Conservation (phyloP, 139 green algal species). For the Picochlorum sp. region DNA sequence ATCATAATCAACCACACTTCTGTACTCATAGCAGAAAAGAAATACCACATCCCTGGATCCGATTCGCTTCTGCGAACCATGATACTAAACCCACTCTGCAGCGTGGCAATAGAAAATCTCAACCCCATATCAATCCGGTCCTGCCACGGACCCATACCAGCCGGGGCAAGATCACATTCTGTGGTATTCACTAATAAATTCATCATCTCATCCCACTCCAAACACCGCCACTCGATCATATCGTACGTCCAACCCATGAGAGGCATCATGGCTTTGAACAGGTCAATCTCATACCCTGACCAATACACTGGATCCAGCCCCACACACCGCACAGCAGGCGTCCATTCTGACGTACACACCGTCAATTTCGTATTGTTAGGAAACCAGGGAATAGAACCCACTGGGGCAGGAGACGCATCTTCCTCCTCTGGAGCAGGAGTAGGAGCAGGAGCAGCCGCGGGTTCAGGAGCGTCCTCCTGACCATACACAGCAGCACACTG, state of each 20-base stretch:
- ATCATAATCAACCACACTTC: conserved; percentile 3
- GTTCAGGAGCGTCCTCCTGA: too few species aligned
- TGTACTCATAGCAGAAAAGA: conserved; percentile 4
- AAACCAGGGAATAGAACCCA: conserved; percentile 10
- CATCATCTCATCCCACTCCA: conserved; percentile 16
- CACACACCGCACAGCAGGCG: background rate
- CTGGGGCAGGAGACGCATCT: background rate
- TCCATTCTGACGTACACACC: conserved; percentile 13
- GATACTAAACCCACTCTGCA: background rate
- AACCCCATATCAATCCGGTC: background rate
- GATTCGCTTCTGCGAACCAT: background rate
- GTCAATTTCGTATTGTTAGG: conserved; percentile 1
- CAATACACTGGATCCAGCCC: background rate
- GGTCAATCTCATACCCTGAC: conserved; percentile 11
- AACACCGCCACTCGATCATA: conserved; percentile 5
- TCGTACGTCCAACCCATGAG: conserved; percentile 7
- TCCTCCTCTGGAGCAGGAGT: too few species aligned
- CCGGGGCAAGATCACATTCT: background rate
- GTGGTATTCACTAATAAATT: background rate
- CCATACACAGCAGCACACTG: too few species aligned
- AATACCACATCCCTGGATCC: conserved; percentile 1
- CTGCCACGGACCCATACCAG: background rate
- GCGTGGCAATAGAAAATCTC: background rate
- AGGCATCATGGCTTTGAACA: conserved; percentile 8
- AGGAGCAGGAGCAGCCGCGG: too few species aligned